phyloP scores from a whole-genome alignment of 1,284 basidiomycete genomes.

The Irpex sp. region DNA sequence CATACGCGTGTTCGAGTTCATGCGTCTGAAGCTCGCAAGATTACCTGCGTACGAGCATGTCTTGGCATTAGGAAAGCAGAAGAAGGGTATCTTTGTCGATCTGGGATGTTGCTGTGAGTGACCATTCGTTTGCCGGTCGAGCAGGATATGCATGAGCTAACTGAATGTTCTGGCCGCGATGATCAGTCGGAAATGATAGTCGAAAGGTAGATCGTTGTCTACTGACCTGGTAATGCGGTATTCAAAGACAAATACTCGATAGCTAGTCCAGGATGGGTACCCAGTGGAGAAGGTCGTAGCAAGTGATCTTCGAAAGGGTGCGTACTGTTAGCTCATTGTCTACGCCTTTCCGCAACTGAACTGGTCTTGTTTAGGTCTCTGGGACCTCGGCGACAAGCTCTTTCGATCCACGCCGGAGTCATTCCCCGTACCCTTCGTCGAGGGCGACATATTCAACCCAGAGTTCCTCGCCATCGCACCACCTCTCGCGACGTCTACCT shows the following conservation, averaged over 20 bases:
- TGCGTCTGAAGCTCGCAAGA: conserved; percentile 28
- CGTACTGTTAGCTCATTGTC: conserved; percentile 1
- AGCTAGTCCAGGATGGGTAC: conserved; percentile 29
- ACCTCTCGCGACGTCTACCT: background rate
- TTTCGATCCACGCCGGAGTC: conserved; percentile 30
- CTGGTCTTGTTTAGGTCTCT: conserved; percentile 23
- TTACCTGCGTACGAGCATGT: conserved; percentile 40
- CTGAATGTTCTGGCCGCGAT: background rate
- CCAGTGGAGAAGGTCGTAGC: conserved; percentile 31
- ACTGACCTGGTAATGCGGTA: background rate
- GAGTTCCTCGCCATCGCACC: conserved; percentile 30
- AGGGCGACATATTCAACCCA: conserved; percentile 43
- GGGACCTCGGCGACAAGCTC: conserved; percentile 31
- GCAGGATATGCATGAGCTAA: background rate
- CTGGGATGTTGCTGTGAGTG: conserved; percentile 36
- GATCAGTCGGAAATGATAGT: conserved; percentile 39
- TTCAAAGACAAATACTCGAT: background rate
- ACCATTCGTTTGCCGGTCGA: background rate
- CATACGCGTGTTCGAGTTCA: conserved; percentile 39
- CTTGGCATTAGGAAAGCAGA: conserved; percentile 34
- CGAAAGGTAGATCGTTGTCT: conserved; percentile 31
- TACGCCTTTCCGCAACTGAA: background rate
- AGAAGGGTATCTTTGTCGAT: conserved; percentile 45
- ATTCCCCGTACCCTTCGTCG: conserved; percentile 44
- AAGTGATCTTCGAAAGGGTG: conserved; percentile 30